Conservation (phyloP, 1,284 basidiomycete species). For the Heterobasidion occidentale region DNA sequence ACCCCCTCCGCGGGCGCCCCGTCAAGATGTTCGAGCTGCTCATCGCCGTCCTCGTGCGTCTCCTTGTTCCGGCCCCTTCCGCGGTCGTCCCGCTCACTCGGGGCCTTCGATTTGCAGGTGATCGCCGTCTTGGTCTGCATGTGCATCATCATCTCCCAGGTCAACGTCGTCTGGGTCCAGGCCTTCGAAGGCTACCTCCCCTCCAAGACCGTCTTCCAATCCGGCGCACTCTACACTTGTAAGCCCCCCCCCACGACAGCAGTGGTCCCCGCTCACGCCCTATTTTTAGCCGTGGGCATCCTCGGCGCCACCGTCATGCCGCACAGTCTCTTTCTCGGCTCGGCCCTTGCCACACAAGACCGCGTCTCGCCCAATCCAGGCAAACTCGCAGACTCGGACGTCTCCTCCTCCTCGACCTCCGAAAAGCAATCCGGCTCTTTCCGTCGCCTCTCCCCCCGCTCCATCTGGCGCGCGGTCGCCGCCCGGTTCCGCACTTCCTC, state of each 20-base stretch:
- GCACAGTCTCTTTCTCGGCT: conserved; percentile 87
- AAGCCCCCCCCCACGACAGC: neutral
- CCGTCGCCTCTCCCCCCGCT: neutral
- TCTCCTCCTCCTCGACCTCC: neutral
- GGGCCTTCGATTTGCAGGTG: conserved; percentile 38
- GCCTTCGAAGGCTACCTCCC: conserved; percentile 86
- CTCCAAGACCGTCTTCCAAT: conserved; percentile 52
- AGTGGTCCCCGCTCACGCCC: conserved; percentile 4
- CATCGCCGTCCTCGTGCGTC: conserved; percentile 33
- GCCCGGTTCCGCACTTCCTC: neutral
- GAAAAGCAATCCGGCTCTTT: neutral
- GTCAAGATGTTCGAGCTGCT: conserved; percentile 66
- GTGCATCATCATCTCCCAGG: conserved; percentile 69
- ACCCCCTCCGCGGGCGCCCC: conserved; percentile 46
- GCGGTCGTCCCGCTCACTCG: neutral
- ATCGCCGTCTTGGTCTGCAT: conserved; percentile 79
- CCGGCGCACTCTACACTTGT: conserved; percentile 64
- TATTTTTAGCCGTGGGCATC: conserved; percentile 66
- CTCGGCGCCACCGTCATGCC: conserved; percentile 87
- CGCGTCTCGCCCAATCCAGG: conserved; percentile 30
- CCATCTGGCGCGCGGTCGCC: neutral
- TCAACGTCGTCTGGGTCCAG: conserved; percentile 68
- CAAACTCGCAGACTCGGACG: neutral
- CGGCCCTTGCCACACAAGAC: conserved; percentile 78
- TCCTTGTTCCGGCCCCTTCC: neutral